Evolutionary conservation across 345 rosid genomes (phyloP).

Genomic region (Turnera subulata): DNA sequence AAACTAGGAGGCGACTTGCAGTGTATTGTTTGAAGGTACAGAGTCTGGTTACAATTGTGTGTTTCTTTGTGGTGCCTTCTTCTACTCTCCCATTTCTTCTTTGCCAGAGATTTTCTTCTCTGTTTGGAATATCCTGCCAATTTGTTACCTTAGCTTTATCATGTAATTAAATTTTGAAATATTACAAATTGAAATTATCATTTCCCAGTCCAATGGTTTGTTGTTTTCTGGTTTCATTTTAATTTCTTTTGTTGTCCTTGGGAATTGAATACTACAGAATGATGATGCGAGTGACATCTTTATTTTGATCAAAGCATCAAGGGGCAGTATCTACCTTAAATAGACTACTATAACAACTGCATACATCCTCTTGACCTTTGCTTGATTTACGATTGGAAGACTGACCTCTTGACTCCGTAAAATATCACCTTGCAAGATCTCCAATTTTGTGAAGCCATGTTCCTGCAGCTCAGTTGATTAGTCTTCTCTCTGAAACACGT

Average conservation of each 20-base stretch:
- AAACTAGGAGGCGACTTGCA: slow-evolving; percentile 97
- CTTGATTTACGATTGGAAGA: no score
- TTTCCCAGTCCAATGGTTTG: neutral
- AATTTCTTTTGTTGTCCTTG: no score
- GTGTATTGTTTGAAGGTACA: slow-evolving; percentile 94
- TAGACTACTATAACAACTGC: no score
- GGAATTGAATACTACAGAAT: no score
- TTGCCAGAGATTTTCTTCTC: neutral
- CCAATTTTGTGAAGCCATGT: no score
- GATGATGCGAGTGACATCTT: no score
- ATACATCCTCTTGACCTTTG: no score
- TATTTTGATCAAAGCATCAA: no score
- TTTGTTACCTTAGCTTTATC: neutral
- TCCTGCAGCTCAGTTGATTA: neutral
- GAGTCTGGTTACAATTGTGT: slow-evolving; percentile 8
- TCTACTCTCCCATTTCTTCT: slow-evolving; percentile 15
- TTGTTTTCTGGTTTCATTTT: neutral
- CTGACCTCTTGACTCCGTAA: no score
- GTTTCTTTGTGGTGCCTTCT: no score
- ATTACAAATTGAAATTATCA: neutral
- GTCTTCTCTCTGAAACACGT: neutral
- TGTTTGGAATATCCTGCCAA: neutral
- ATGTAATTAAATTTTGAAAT: neutral
- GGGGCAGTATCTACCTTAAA: no score
- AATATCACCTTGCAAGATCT: no score